phyloP scores from a whole-genome alignment of 2,329 filamentous ascomycete genomes.

The Epichloe festucae region DNA sequence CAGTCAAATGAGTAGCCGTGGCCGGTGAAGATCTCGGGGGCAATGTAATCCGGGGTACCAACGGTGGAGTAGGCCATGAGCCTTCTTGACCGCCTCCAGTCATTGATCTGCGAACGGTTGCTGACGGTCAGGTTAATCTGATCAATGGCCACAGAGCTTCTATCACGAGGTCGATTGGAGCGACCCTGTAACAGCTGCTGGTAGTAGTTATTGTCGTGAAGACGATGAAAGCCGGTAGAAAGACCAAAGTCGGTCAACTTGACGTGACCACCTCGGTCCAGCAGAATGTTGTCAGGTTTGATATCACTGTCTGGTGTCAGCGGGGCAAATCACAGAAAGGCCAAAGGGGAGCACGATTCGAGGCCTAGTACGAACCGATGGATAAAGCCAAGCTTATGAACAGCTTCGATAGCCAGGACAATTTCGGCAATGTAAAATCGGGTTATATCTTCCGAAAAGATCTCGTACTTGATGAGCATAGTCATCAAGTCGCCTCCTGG shows the following conservation, averaged over 20 bases:
- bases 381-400: conserved; percentile 95
- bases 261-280: conserved; percentile 91
- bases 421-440: conserved; percentile 99
- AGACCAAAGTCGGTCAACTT: conserved; percentile 97
- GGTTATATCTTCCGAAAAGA: conserved; percentile 97
- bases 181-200: conserved; percentile 82
- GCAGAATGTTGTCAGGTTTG: conserved; percentile 96
- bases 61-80: conserved; percentile 98
- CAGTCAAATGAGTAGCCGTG: conserved; percentile 94
- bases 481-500: conserved; percentile 98
- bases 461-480: conserved; percentile 99
- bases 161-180: conserved; percentile 61
- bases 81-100: conserved; percentile 90
- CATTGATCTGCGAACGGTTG: conserved; percentile 96
- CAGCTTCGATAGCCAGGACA: conserved; percentile 93
- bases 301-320: conserved; percentile 57
- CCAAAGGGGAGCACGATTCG: neutral
- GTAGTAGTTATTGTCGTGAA: conserved; percentile 97
- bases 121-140: conserved; percentile 97
- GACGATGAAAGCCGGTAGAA: conserved; percentile 93
- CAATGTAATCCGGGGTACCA: conserved; percentile 96
- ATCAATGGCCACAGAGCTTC: conserved; percentile 89
- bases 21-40: conserved; percentile 93
- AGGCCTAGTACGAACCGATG: conserved; percentile 59
- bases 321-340: neutral